Evolutionary conservation across 176 grass and related monocot genomes (phyloP).

Genomic region (Bonia amplexicaulis): DNA sequence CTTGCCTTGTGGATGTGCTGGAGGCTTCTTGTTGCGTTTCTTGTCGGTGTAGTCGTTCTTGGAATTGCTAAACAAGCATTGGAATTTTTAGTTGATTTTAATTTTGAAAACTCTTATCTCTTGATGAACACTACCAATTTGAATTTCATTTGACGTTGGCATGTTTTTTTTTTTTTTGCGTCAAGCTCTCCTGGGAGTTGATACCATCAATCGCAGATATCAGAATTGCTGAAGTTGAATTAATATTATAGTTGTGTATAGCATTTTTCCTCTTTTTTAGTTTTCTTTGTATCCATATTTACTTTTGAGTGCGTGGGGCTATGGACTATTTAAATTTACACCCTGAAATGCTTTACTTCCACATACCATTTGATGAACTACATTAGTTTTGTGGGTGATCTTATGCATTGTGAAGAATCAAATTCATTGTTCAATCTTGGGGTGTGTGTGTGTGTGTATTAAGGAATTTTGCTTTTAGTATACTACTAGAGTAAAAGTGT

Average conservation of each 20-base stretch:
- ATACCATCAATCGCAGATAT: neutral
- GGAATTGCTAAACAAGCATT: neutral
- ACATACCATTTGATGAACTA: neutral
- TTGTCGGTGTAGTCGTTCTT: no score
- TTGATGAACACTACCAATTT: neutral
- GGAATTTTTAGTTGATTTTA: neutral
- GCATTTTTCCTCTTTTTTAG: neutral
- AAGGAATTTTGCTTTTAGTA: no score
- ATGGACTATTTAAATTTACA: neutral
- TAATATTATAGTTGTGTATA: neutral
- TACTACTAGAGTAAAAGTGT: no score
- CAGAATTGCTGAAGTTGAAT: neutral
- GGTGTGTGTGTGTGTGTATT: no score
- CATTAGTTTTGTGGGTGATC: neutral
- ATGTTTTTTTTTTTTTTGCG: neutral
- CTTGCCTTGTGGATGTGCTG: no score
- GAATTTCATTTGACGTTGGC: neutral
- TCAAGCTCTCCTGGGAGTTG: neutral
- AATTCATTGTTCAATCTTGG: neutral
- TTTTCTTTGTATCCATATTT: conserved; percentile 3
- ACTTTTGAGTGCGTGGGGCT: neutral
- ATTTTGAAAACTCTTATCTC: neutral
- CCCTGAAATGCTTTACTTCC: neutral
- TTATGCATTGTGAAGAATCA: neutral
- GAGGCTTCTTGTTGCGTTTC: no score